Base-by-base conservation (phyloP, 2,329 filamentous ascomycete genomes). In the Sporothrix schenckii region DNA sequence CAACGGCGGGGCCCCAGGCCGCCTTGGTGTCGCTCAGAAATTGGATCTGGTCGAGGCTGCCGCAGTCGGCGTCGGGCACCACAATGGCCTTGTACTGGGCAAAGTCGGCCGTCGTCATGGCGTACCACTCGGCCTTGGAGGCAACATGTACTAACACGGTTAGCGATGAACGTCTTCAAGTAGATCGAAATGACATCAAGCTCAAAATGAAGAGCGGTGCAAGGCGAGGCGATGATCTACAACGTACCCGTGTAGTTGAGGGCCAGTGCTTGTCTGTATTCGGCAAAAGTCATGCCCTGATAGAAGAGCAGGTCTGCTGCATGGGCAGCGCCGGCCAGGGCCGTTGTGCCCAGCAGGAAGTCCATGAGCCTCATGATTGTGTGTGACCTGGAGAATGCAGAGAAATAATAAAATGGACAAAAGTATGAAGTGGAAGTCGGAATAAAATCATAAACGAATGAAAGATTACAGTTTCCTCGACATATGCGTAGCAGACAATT, bases 81-180 rank as follows among this genome's bases (percentile, higher is more conserved):
- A 84, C 75, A 66, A 84, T 80, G 14, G 81, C 81, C 74, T 81
- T 82, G 79, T 79, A 84, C 69, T 78, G 76, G 60, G 80, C 77
- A 74, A 83, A 83, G 71, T 84, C 81, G 49, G 76, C 76, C 2
- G 80, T 79, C 9, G 77, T 80, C 73, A 74, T 74, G 54, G 66
- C 47, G 27, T 65, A 66, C 72, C 73, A 74, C 39, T 74, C 71
- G 9, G 39, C 50, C 14, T 27, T 13, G 4, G 73, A 69, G 10
- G 72, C 73, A 13, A 74, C 54, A 19, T 71, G 71, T 66, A 65
- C 73, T 74, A 34, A 1, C 2, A 2, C 0, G 61, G 61, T 70
- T n/a, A 70, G 65, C 19, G 50, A 53, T 1, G 19, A n/a, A 14
- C 13, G n/a, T 30, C 27, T 30, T 34, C 7, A 9, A 5, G 6